A percentile compares a stretch with the other conserved stretches of the same genome.
phyloP scores from a whole-genome alignment of 345 rosid species.

The Ceriops decandra region DNA sequence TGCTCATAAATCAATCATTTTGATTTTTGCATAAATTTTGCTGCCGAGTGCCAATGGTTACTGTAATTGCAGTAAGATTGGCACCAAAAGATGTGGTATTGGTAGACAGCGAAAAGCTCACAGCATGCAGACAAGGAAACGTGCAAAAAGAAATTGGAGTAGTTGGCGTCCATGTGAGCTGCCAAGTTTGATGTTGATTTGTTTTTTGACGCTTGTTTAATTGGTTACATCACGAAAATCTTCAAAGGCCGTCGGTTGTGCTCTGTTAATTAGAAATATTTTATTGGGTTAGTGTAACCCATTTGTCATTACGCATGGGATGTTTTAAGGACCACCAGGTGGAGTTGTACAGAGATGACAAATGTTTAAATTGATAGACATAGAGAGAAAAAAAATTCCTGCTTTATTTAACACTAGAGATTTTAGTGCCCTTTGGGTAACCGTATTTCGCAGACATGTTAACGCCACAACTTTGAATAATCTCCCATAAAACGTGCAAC shows the following conservation, averaged over 20 bases:
- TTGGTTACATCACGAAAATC: slow-evolving; percentile 13
- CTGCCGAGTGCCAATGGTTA: slow-evolving; percentile 2
- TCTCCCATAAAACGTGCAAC: no score
- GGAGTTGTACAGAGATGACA: slow-evolving; percentile 21
- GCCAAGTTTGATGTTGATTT: slow-evolving; percentile 10
- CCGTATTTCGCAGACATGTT: no score
- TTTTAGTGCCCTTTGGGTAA: no score
- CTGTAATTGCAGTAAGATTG: slow-evolving; percentile 6
- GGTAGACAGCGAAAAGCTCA: neutral
- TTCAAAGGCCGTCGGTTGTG: slow-evolving; percentile 10
- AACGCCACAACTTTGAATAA: no score
- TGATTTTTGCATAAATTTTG: neutral
- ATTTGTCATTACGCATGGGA: slow-evolving; percentile 7
- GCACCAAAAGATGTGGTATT: slow-evolving; percentile 5
- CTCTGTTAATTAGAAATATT: slow-evolving; percentile 16
- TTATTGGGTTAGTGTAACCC: slow-evolving; percentile 17
- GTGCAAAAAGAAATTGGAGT: slow-evolving; percentile 1
- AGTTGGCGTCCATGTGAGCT: slow-evolving; percentile 22
- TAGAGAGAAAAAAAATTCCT: neutral
- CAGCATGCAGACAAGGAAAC: neutral
- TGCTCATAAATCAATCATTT: neutral
- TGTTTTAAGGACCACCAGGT: slow-evolving; percentile 3
- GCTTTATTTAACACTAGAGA: no score
- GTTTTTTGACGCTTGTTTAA: slow-evolving; percentile 14
- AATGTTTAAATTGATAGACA: slow-evolving; percentile 3